Percentiles rank a stretch among this genome's conserved stretches.
These are phyloP conservation scores for Filobasidium uniguttulatum DNA, from an alignment of 1,284 basidiomycete species.

Conservation along the genomic window DNA sequence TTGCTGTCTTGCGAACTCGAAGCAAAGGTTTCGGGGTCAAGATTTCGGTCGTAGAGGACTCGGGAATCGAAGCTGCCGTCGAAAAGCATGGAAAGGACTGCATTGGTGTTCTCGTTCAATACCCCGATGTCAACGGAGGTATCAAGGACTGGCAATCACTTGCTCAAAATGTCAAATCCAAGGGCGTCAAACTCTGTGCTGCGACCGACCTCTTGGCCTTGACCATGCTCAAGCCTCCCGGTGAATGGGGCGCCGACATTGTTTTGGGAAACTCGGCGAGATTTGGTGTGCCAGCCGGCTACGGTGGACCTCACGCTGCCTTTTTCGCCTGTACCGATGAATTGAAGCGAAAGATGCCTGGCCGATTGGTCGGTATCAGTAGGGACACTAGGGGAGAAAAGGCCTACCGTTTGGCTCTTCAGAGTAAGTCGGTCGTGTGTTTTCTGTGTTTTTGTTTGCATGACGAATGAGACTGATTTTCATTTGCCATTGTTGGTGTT, in stretches of 20 bases:
- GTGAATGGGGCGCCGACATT: slow-evolving; percentile 97
- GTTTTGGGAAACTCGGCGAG: slow-evolving; percentile 88
- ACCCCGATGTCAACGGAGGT: slow-evolving; percentile 79
- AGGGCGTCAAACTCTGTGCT: slow-evolving; percentile 65
- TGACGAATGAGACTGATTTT: slow-evolving; percentile 6
- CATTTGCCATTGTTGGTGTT: background rate
- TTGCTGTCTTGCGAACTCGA: slow-evolving; percentile 71
- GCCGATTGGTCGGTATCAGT: slow-evolving; percentile 80
- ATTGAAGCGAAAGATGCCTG: slow-evolving; percentile 94
- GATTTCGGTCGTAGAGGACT: slow-evolving; percentile 53
- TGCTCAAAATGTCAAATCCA: slow-evolving; percentile 56
- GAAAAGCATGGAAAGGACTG: slow-evolving; percentile 40
- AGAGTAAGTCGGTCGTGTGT: slow-evolving; percentile 53
- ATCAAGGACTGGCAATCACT: slow-evolving; percentile 63
- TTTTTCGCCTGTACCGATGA: slow-evolving; percentile 92
- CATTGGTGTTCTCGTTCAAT: slow-evolving; percentile 80
- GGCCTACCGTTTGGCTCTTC: slow-evolving; percentile 83
- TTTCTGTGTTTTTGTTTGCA: background rate
- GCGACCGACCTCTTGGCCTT: slow-evolving; percentile 87
- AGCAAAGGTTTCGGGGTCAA: slow-evolving; percentile 81
- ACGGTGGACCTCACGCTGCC: slow-evolving; percentile 82
- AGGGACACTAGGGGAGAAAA: slow-evolving; percentile 70
- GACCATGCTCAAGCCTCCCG: slow-evolving; percentile 86
- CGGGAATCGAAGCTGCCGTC: slow-evolving; percentile 45
- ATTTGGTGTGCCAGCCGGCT: slow-evolving; percentile 83